Evolutionary conservation across 78 protist genomes (phyloP), one percentile per base, ranked within the genome.

Genomic region (Planoprotostelium fungivorum): DNA sequence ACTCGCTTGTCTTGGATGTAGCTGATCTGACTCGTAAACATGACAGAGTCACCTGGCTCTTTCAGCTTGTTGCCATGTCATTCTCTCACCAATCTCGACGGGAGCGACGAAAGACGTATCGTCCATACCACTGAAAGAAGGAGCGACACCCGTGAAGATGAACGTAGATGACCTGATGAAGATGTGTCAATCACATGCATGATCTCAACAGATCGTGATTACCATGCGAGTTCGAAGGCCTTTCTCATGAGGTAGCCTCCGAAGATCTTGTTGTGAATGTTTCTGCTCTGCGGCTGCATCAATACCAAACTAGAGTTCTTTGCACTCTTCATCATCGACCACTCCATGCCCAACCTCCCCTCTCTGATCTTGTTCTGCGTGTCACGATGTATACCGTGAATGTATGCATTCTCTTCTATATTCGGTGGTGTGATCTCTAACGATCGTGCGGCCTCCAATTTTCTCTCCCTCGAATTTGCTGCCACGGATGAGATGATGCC

Each of bases 221-320:
- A 90, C 34, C 84, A 92, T 1, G 94, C 94, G 31, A 89, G 51
- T 35, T 92, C 92, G 37, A 92, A 92, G 16, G 91, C 94, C 31
- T 89, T 89, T 86, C 94, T 85, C 91, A 92, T 89, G 35, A 92
- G 34, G 38, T 92, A 92, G 0, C 94, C 94, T 88, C 94, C 94
- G 85, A 92, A 92, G 23, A 92, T 92, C 37, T 86, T 87, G n/a
- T 92, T 92, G 63, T 92, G 90, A 84, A 92, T 92, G 37, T 92
- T 92, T 10, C 88, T 85, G 84, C 88, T 92, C 88, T 31, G 86
- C 28, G 86, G 86, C 84, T 35, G 28, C 31, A 87, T 34, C 35
- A n/a, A n/a, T 29, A 87, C 34, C 29, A 87, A 35, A 25, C 31
- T 25, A 25, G 5, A 16, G 73, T 51, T 51, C n/a, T 51, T 51